These are phyloP conservation scores for Yamadazyma dendronema DNA, from an alignment of 1,139 yeast species.

Conservation along the genomic window DNA sequence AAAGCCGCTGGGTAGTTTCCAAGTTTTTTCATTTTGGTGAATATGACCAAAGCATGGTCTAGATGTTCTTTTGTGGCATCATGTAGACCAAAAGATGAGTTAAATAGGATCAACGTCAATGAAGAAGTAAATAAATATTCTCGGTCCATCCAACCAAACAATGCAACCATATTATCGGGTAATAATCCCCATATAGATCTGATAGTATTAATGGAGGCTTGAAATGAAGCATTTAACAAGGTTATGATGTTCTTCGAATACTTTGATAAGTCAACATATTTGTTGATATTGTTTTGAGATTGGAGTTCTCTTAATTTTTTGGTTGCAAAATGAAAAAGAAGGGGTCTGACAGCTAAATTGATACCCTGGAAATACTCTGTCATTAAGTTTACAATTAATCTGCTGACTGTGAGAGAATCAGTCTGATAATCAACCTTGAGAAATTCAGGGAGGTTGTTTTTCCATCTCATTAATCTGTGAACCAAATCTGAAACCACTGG, in stretches of 20 bases:
- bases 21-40: conserved; percentile 70
- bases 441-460: conserved; percentile 59
- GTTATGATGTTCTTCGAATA: conserved; percentile 69
- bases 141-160: conserved; percentile 87
- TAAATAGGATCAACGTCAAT: conserved; percentile 71
- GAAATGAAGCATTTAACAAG: conserved; percentile 74
- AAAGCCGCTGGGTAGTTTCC: conserved; percentile 80
- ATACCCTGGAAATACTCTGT: conserved; percentile 86
- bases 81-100: conserved; percentile 81
- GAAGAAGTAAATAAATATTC: conserved; percentile 82
- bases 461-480: conserved; percentile 70
- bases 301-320: conserved; percentile 59
- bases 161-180: conserved; percentile 75
- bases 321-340: conserved; percentile 75
- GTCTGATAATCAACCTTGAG: conserved; percentile 62
- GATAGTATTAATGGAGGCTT: conserved; percentile 78
- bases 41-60: conserved; percentile 69
- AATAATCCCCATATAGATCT: conserved; percentile 70
- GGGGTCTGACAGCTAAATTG: conserved; percentile 78
- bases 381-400: conserved; percentile 74
- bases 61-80: conserved; percentile 71
- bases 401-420: conserved; percentile 55
- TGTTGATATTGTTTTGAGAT: conserved; percentile 39
- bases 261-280: conserved; percentile 64
- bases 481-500: conserved; percentile 75